Evolutionary conservation across 257 asterid species (phyloP).

Genomic region (Scutellaria galericulata): DNA sequence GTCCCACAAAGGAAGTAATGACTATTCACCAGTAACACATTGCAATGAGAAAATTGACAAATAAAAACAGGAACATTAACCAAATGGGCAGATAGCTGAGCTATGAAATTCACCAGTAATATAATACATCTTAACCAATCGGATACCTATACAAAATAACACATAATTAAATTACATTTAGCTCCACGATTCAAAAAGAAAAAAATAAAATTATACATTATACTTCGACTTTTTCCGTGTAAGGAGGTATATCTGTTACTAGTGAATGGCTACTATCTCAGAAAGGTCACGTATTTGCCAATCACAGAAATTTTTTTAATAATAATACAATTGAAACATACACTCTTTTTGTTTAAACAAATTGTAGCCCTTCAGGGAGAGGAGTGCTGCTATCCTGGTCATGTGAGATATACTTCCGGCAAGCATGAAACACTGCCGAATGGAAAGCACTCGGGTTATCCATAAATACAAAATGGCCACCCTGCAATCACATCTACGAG

Average conservation of each 20-base stretch:
- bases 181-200: neutral
- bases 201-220: neutral
- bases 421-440: slow-evolving; percentile 74
- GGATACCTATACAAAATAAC: neutral
- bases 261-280: slow-evolving; percentile 5
- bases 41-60: no score
- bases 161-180: neutral
- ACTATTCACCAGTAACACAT: no score
- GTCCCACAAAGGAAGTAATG: no score
- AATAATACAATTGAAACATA: neutral
- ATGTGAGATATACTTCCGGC: slow-evolving; percentile 57
- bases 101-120: no score
- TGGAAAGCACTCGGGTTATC: slow-evolving; percentile 71
- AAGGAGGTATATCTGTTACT: neutral
- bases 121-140: neutral
- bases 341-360: slow-evolving; percentile 42
- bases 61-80: no score
- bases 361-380: slow-evolving; percentile 63
- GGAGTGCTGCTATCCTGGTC: slow-evolving; percentile 41
- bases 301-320: neutral
- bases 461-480: slow-evolving; percentile 77
- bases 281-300: neutral
- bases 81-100: no score
- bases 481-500: slow-evolving; percentile 47
- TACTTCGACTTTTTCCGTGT: neutral